Percentiles rank a stretch among this genome's conserved stretches.
phyloP scores from a whole-genome alignment of 805 yeast genomes.

The Blastobotrys terrestris region DNA sequence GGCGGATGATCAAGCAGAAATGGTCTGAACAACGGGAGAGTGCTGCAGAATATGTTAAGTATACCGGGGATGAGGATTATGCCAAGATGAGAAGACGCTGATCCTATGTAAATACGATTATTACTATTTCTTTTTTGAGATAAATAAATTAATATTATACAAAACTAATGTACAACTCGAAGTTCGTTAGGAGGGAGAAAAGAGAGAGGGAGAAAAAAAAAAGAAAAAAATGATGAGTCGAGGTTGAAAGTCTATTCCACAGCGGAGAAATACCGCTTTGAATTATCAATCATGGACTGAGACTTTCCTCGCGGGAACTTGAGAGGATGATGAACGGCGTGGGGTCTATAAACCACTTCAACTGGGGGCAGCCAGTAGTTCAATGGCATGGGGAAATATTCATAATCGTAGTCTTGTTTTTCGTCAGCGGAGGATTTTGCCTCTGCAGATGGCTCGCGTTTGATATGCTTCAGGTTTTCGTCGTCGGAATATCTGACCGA shows the following conservation, averaged over 20 bases:
- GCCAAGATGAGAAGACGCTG: neutral
- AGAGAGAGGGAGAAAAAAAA: no score
- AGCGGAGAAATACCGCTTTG: conserved; percentile 20
- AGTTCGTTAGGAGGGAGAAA: neutral
- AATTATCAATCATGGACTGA: conserved; percentile 9
- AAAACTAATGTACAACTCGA: neutral
- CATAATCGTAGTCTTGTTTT: conserved; percentile 31
- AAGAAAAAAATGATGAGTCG: neutral
- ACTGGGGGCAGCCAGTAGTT: conserved; percentile 51
- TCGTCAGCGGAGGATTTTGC: conserved; percentile 2
- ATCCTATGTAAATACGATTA: neutral
- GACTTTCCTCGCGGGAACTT: conserved; percentile 17
- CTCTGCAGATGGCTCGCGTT: neutral
- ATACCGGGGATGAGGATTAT: neutral
- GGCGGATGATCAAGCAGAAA: conserved; percentile 1
- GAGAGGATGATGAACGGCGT: conserved; percentile 43
- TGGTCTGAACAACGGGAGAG: neutral
- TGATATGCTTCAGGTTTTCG: neutral
- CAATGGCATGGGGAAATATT: conserved; percentile 45
- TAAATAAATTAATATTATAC: neutral
- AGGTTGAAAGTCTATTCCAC: conserved; percentile 11
- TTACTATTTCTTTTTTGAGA: no score
- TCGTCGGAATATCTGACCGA: conserved; percentile 2
- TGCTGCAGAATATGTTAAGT: neutral
- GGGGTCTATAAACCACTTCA: conserved; percentile 51